Percentiles rank a stretch among this genome's conserved stretches.
phyloP scores from a whole-genome alignment of 78 protist species.

The Dictyostelium citrinum region DNA sequence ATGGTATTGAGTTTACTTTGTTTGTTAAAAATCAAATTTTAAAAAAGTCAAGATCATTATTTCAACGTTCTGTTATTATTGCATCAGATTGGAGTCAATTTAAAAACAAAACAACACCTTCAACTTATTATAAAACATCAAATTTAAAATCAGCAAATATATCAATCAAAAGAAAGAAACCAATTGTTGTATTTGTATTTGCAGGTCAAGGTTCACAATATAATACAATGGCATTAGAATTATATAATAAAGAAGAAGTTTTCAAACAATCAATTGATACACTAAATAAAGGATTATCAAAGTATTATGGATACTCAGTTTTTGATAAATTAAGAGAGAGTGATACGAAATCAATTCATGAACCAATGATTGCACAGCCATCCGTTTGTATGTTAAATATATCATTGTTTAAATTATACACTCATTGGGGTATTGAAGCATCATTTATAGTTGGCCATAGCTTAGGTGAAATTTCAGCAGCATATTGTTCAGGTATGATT shows the following conservation, averaged over 20 bases:
- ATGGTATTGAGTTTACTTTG: neutral
- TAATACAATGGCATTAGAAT: slow-evolving; percentile 19
- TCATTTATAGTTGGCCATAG: slow-evolving; percentile 16
- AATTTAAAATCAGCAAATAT: neutral
- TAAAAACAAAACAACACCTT: neutral
- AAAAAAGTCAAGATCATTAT: neutral
- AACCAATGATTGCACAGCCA: slow-evolving; percentile 18
- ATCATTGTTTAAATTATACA: neutral
- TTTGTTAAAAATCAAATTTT: neutral
- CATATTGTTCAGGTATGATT: neutral
- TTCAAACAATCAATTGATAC: neutral
- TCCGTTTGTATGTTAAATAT: neutral
- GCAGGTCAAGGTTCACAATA: slow-evolving; percentile 79
- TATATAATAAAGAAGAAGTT: neutral
- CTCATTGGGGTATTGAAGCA: neutral
- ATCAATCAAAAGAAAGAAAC: neutral
- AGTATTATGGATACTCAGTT: neutral
- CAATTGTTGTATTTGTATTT: slow-evolving; percentile 37
- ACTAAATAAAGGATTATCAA: neutral
- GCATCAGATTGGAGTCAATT: neutral
- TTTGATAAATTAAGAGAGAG: neutral
- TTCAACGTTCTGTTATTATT: neutral
- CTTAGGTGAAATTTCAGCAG: neutral
- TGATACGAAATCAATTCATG: neutral
- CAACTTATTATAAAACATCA: neutral